These are phyloP conservation scores for Puccinia hordei DNA, from an alignment of 1,284 basidiomycete species.

Conservation along the genomic window DNA sequence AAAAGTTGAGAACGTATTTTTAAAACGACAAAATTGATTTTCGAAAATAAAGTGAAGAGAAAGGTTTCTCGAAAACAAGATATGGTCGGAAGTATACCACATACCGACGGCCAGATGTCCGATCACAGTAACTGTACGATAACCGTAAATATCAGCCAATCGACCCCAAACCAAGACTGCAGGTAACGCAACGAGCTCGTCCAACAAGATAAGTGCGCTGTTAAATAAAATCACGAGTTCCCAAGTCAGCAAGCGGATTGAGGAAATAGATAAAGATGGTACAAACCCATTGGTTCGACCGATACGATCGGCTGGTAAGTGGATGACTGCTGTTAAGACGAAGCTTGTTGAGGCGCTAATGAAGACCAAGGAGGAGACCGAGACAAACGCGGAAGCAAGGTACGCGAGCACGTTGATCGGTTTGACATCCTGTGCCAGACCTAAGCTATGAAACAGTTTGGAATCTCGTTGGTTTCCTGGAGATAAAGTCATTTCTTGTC, in stretches of 20 bases:
- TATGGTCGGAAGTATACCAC: no score
- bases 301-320: conserved; percentile 2
- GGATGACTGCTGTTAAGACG: conserved; percentile 17
- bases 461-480: not conserved
- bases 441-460: not conserved
- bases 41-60: no score
- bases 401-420: conserved; percentile 14
- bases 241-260: not conserved
- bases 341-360: conserved; percentile 15
- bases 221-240: no score
- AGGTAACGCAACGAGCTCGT: conserved; percentile 26
- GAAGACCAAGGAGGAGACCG: conserved; percentile 30
- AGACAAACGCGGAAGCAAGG: conserved; percentile 6
- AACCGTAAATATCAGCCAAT: conserved; percentile 18
- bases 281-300: conserved; percentile 19
- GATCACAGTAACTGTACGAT: conserved; percentile 13
- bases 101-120: conserved; percentile 9
- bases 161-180: conserved; percentile 25
- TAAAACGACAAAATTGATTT: no score
- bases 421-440: conserved; percentile 8
- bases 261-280: not conserved
- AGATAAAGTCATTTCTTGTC: not conserved
- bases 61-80: no score
- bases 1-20: not conserved
- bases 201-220: conserved; percentile 10